phyloP scores from a whole-genome alignment of 2,329 filamentous ascomycete genomes.

The Trichoderma citrinoviride region DNA sequence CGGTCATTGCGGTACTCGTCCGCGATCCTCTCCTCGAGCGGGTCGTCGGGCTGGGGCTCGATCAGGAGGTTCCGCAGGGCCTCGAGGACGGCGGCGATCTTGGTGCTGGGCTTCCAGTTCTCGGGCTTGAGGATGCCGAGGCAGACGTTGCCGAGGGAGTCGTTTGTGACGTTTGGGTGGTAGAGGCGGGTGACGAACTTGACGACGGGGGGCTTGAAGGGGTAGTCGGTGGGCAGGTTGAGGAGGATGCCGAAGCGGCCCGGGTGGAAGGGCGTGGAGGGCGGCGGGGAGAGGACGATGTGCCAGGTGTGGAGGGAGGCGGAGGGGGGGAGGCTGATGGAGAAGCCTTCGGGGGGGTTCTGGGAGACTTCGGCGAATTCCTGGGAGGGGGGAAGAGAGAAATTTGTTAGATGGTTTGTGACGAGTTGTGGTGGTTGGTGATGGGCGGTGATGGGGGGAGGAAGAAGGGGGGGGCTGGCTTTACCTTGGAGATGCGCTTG shows the following conservation, averaged over 20 bases:
- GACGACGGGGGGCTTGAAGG: slow-evolving; percentile 81
- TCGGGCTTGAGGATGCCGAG: slow-evolving; percentile 78
- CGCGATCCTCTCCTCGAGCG: slow-evolving; percentile 81
- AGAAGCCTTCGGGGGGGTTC: slow-evolving; percentile 47
- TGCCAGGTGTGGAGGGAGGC: slow-evolving; percentile 53
- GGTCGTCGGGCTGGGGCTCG: slow-evolving; percentile 85
- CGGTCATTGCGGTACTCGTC: slow-evolving; percentile 74
- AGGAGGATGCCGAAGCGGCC: slow-evolving; percentile 74
- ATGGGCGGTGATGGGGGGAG: background rate
- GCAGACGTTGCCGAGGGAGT: slow-evolving; percentile 81
- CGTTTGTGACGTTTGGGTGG: slow-evolving; percentile 92
- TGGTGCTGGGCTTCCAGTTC: slow-evolving; percentile 87
- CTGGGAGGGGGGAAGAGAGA: slow-evolving; percentile 35
- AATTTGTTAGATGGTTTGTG: slow-evolving; percentile 13
- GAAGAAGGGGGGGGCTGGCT: background rate
- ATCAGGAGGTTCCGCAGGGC: slow-evolving; percentile 71
- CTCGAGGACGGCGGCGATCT: slow-evolving; percentile 71
- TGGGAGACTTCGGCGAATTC: slow-evolving; percentile 53
- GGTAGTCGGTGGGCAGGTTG: slow-evolving; percentile 74
- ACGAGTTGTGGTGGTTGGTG: background rate
- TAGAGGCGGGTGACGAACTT: slow-evolving; percentile 88
- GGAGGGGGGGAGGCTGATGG: slow-evolving; percentile 46
- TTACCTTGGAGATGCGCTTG: slow-evolving; percentile 47
- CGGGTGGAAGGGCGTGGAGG: slow-evolving; percentile 51
- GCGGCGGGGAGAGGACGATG: slow-evolving; percentile 47